Percentiles rank a stretch among this genome's conserved stretches.
Conservation (phyloP, 768 basidiomycete genomes). For the Fistulinella prunicolor region DNA sequence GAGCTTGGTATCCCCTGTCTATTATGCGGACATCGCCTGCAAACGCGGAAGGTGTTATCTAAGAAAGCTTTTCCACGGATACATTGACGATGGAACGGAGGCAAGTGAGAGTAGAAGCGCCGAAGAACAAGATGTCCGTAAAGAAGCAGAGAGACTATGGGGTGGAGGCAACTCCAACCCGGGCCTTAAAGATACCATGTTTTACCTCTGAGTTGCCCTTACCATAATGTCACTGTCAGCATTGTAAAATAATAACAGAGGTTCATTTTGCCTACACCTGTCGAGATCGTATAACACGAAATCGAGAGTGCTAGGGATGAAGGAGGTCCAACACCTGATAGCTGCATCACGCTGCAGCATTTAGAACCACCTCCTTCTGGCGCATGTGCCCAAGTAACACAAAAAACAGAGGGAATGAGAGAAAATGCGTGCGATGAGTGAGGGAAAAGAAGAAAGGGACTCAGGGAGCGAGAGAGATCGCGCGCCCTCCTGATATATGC, state of each 20-base stretch:
- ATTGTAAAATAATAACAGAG: too few species aligned
- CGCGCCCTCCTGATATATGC: too few species aligned
- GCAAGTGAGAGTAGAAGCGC: slow-evolving; percentile 35
- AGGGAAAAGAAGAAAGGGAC: too few species aligned
- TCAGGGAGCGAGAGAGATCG: too few species aligned
- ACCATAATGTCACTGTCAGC: too few species aligned
- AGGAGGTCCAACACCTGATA: too few species aligned
- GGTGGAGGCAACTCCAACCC: slow-evolving; percentile 46
- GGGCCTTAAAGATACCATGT: slow-evolving; percentile 68
- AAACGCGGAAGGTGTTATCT: slow-evolving; percentile 55
- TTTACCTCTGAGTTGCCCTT: slow-evolving; percentile 55
- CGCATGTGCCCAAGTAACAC: too few species aligned
- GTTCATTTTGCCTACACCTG: too few species aligned
- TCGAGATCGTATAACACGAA: neutral
- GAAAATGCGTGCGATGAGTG: too few species aligned
- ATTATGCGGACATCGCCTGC: slow-evolving; percentile 48
- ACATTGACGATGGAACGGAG: slow-evolving; percentile 22
- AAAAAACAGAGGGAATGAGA: too few species aligned
- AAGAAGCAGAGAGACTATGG: slow-evolving; percentile 59
- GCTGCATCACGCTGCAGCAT: too few species aligned
- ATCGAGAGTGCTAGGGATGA: neutral
- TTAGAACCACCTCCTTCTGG: too few species aligned
- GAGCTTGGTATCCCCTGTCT: slow-evolving; percentile 36
- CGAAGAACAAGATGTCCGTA: slow-evolving; percentile 47
- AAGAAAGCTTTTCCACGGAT: slow-evolving; percentile 45